phyloP scores from a whole-genome alignment of 1,284 basidiomycete genomes.

The Ustilago esculenta region DNA sequence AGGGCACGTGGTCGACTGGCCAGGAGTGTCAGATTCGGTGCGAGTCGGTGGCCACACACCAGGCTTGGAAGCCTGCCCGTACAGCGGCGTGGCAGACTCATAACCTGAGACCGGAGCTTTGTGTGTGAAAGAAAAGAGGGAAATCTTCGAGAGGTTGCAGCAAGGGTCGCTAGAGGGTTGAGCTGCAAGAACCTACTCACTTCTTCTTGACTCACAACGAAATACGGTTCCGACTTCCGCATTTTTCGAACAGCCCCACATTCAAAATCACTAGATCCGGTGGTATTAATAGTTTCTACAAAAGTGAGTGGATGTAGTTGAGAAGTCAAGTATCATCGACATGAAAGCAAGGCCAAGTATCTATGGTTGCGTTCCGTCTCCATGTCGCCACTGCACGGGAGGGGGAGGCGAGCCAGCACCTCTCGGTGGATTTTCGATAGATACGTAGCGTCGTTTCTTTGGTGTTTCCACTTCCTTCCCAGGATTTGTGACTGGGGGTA shows the following conservation, averaged over 20 bases:
- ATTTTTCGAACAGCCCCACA: no score
- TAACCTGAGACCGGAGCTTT: background rate
- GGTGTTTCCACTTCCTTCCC: slow-evolving; percentile 6
- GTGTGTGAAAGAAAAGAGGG: no score
- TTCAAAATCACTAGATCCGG: no score
- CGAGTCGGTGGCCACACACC: background rate
- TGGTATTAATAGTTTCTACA: no score
- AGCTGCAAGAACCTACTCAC: background rate
- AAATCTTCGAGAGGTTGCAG: background rate
- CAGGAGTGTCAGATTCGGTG: background rate
- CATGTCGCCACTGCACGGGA: slow-evolving; percentile 42
- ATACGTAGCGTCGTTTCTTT: slow-evolving; percentile 24
- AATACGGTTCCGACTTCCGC: slow-evolving; percentile 25
- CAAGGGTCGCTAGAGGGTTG: background rate
- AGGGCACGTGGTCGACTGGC: background rate
- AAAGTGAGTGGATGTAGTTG: no score
- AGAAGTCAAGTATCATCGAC: no score
- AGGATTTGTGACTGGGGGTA: background rate
- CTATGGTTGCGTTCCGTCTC: background rate
- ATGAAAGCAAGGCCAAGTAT: background rate
- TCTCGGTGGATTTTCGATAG: slow-evolving; percentile 40
- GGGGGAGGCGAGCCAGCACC: slow-evolving; percentile 30
- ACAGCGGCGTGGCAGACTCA: slow-evolving; percentile 14
- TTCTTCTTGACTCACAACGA: slow-evolving; percentile 16
- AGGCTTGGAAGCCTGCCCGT: background rate